Percentiles rank a stretch among this genome's conserved stretches.
Conservation (phyloP, 2,329 filamentous ascomycete species). For the Pleomassaria siparia region DNA sequence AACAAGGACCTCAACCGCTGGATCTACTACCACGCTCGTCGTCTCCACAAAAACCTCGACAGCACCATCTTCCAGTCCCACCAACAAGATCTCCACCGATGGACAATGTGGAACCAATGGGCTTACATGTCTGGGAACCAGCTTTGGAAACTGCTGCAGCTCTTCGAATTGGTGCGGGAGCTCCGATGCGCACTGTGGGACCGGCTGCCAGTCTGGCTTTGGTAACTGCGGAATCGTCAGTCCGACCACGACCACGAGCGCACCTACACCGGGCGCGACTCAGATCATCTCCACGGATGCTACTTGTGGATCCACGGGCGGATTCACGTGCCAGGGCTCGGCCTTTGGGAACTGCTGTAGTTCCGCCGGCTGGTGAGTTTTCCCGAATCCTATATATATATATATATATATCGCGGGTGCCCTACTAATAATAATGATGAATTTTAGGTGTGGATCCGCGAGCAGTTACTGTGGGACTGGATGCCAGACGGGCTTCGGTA, state of each 20-base stretch:
- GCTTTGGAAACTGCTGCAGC: conserved; percentile 17
- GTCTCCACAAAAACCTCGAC: conserved; percentile 3
- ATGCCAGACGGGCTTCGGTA: conserved; percentile 24
- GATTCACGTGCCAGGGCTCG: conserved; percentile 5
- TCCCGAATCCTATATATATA: no score
- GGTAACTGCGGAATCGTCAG: conserved; percentile 12
- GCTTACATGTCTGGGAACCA: conserved; percentile 16
- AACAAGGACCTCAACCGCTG: no score
- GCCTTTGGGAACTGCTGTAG: conserved; percentile 19
- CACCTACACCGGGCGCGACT: not conserved
- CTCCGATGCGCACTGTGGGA: conserved; percentile 6
- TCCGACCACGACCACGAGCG: conserved; percentile 1
- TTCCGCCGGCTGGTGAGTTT: conserved; percentile 11
- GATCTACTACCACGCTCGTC: not conserved
- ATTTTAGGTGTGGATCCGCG: conserved; percentile 8
- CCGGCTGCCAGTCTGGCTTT: conserved; percentile 10
- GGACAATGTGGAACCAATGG: conserved; percentile 15
- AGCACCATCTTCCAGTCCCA: conserved; percentile 3
- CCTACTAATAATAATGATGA: not conserved
- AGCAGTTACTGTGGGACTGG: conserved; percentile 14
- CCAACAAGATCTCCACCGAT: conserved; percentile 7
- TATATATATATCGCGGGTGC: not conserved
- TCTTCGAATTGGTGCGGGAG: conserved; percentile 18
- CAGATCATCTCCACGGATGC: conserved; percentile 3
- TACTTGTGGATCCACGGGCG: conserved; percentile 1